A percentile compares a stretch with the other conserved stretches of the same genome.
Evolutionary conservation across 306 rosid species (phyloP).

Genomic region (Lupinus albus): DNA sequence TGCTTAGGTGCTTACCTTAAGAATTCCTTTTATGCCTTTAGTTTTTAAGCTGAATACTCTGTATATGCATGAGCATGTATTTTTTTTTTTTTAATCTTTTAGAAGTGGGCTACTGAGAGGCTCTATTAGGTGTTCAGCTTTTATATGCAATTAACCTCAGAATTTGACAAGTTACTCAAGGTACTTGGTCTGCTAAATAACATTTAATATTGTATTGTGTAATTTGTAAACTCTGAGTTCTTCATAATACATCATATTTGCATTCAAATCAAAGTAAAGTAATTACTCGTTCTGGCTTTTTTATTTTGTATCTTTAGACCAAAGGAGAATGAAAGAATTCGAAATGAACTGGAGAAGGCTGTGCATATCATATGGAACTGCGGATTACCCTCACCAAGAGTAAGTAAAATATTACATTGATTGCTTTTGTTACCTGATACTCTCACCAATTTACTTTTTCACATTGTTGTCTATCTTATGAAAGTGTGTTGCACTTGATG

Average conservation of each 20-base stretch:
- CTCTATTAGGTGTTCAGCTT: not conserved
- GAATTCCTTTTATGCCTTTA: not conserved
- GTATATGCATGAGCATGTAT: constrained; percentile 7
- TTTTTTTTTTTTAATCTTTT: constrained; percentile 13
- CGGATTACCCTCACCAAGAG: constrained; percentile 92
- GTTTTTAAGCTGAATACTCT: constrained; percentile 3
- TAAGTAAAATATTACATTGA: constrained; percentile 44
- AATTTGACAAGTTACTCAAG: constrained; percentile 1
- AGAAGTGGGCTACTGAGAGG: not conserved
- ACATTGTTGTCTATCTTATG: constrained; percentile 29
- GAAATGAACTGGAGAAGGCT: constrained; percentile 74
- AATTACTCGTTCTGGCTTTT: not conserved
- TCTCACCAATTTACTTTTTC: not conserved
- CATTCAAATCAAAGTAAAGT: not conserved
- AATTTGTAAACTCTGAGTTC: not conserved
- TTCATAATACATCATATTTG: constrained; percentile 24
- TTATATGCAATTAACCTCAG: constrained; percentile 1
- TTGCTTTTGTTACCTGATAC: constrained; percentile 21
- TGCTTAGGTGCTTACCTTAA: not conserved
- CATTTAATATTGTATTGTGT: constrained; percentile 22
- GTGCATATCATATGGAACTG: constrained; percentile 92
- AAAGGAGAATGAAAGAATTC: constrained; percentile 73
- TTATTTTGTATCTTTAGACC: constrained; percentile 54
- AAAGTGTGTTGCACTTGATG: constrained; percentile 89
- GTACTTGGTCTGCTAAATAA: not conserved